Base-by-base conservation (phyloP, 192 early-diverging fungal species). In the Spizellomyces sp. region DNA sequence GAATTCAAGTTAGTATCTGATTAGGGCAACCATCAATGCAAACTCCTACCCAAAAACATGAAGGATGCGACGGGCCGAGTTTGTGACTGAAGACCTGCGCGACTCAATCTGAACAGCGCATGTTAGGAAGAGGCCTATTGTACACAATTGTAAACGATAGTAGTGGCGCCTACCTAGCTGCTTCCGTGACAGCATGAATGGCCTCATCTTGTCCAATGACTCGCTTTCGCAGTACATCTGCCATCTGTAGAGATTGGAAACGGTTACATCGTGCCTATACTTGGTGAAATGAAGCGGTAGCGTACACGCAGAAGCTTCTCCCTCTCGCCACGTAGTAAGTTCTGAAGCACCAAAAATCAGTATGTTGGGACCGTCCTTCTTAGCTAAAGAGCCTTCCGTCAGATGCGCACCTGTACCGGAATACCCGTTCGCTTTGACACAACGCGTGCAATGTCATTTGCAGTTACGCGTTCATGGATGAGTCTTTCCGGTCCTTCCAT, bases 41-140 rank as follows among this genome's bases (percentile, higher is more conserved):
- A 94, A n/a, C 91, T 94, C 6, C 91, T 92, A 3, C 94, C 94
- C 7, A 96, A 77, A 75, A 96, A 96, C 67, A 96, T 70, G 77
- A 96, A 96, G 12, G 90, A 91, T 5, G 90, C 94, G 46, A 92
- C 83, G 8, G 94, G 94, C 65, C 89, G 86, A 45, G 86, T 84
- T 45, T 80, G 79, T 36, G 89, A 88, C 6, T 87, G 74, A 77
- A 96, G 83, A 5, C 95, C 95, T 3, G 95, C 93, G 10, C 95
- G 86, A 46, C 88, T 90, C 21, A 90, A 79, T 54, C 90, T 19
- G 27, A 0, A 36, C 27, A 0, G 27, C 27, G 27, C 27, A 36
- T 36, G 27, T 36, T 36, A 36, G 3, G 3, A 36, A 36, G 27
- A 36, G n/a, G 27, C 27, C 1, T 3, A 36, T 36, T 36, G 27